Conservation (phyloP, 2,329 filamentous ascomycete genomes). For the Nigrospora sphaerica region DNA sequence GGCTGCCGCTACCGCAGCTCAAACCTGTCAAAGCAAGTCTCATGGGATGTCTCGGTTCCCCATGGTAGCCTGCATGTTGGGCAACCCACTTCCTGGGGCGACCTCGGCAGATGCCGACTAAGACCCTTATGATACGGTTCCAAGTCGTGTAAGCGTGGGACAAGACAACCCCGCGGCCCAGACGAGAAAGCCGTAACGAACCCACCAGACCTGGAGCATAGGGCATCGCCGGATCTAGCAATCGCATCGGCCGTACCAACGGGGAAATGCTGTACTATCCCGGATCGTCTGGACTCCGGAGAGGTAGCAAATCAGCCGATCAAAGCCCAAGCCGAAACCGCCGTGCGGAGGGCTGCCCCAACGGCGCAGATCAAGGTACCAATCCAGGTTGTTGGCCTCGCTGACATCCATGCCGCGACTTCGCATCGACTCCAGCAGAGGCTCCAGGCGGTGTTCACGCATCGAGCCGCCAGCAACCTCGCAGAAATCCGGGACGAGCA, state of each 20-base stretch:
- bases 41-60: conserved; percentile 9
- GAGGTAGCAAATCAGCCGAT: conserved; percentile 78
- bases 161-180: conserved; percentile 23
- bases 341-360: conserved; percentile 92
- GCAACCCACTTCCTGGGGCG: conserved; percentile 10
- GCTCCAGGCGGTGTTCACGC: conserved; percentile 70
- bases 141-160: conserved; percentile 19
- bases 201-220: conserved; percentile 16
- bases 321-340: conserved; percentile 85
- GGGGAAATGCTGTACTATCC: conserved; percentile 80
- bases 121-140: conserved; percentile 6
- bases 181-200: conserved; percentile 32
- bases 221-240: conserved; percentile 30
- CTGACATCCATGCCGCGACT: conserved; percentile 47
- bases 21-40: conserved; percentile 14
- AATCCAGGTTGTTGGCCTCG: conserved; percentile 50
- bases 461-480: conserved; percentile 86
- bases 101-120: conserved; percentile 13
- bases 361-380: conserved; percentile 82
- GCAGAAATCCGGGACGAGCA: conserved; percentile 77
- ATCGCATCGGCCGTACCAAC: conserved; percentile 60
- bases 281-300: conserved; percentile 75
- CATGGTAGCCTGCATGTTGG: conserved; percentile 9
- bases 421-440: conserved; percentile 65
- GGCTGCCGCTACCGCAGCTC: conserved; percentile 2